phyloP scores from a whole-genome alignment of 257 asterid species.

The Nicotiana knightiana region DNA sequence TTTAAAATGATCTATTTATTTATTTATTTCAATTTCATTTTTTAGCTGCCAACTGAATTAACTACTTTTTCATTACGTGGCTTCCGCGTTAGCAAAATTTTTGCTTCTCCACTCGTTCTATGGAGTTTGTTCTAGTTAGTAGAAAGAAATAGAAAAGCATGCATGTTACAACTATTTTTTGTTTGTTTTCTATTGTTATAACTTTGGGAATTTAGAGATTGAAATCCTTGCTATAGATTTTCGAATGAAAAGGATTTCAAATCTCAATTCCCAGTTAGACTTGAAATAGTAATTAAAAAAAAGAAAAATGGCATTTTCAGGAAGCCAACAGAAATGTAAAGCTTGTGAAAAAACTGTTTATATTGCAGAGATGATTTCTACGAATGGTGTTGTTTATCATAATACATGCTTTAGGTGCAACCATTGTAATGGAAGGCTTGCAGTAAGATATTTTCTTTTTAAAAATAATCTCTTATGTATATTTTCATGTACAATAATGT shows the following conservation, averaged over 20 bases:
- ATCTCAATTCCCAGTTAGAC: constrained; percentile 13
- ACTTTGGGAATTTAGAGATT: background rate
- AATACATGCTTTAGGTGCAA: constrained; percentile 57
- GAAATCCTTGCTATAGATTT: background rate
- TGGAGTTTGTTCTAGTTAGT: background rate
- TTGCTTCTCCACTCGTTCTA: background rate
- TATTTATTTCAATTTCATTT: background rate
- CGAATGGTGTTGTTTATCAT: constrained; percentile 52
- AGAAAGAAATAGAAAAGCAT: background rate
- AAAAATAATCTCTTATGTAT: background rate
- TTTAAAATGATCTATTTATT: background rate
- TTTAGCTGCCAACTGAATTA: background rate
- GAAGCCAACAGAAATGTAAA: constrained; percentile 40
- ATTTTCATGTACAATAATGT: background rate
- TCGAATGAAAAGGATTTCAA: background rate
- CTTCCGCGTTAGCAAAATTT: background rate
- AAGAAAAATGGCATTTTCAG: constrained; percentile 13
- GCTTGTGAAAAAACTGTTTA: constrained; percentile 59
- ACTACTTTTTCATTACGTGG: background rate
- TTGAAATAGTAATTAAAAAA: background rate
- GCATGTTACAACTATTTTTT: background rate
- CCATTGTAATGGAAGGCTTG: constrained; percentile 52
- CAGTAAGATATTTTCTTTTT: constrained; percentile 23
- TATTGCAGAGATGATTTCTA: constrained; percentile 54
- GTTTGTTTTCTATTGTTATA: background rate